Conservation (phyloP, 2,329 filamentous ascomycete species). For the Nemania abortiva region DNA sequence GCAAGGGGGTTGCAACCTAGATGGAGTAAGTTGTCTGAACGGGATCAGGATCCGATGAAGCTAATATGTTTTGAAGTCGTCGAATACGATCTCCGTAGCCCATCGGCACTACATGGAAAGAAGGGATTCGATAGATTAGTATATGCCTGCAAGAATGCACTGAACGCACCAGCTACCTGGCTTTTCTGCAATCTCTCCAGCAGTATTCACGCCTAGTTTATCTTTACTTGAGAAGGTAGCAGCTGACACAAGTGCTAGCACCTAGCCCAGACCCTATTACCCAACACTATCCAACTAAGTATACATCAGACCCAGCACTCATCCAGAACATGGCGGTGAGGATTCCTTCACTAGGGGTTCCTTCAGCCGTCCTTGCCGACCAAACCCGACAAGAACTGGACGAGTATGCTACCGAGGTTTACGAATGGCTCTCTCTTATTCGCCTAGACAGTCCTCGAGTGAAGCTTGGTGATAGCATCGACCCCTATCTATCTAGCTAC, state of each 20-base stretch:
- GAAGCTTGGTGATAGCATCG: conserved; percentile 66
- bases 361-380: conserved; percentile 50
- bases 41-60: conserved; percentile 15
- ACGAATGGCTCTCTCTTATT: conserved; percentile 82
- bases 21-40: conserved; percentile 70
- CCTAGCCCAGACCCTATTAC: conserved; percentile 63
- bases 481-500: conserved; percentile 78
- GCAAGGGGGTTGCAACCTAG: conserved; percentile 72
- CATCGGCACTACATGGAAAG: conserved; percentile 85
- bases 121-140: conserved; percentile 83
- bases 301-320: conserved; percentile 54
- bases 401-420: conserved; percentile 71
- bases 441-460: conserved; percentile 75
- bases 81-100: conserved; percentile 77
- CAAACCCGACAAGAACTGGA: conserved; percentile 66
- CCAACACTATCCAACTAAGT: conserved; percentile 58
- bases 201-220: conserved; percentile 53
- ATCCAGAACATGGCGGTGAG: conserved; percentile 45
- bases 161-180: conserved; percentile 78
- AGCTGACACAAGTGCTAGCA: conserved; percentile 52
- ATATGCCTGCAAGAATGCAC: conserved; percentile 82
- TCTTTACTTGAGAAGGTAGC: neutral
- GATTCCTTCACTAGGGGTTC: conserved; percentile 53
- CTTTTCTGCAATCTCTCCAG: conserved; percentile 76
- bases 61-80: conserved; percentile 68